Percentiles rank a stretch among this genome's conserved stretches.
These are phyloP conservation scores for Didymella sp. DNA, from an alignment of 2,329 filamentous ascomycete species.

Conservation along the genomic window DNA sequence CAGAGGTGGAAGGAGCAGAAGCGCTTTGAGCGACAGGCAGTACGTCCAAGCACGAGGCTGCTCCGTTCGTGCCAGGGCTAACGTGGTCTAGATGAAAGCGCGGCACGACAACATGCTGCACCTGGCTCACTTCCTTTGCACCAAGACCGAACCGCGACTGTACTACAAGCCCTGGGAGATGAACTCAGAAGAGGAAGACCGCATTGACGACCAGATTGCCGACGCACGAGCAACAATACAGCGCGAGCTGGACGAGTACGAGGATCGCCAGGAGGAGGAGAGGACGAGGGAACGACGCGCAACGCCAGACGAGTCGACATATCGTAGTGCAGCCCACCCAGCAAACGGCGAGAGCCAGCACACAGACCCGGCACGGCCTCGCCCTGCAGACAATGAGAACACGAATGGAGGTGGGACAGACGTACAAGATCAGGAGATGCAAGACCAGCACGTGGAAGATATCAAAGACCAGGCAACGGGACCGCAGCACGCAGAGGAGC, in stretches of 20 bases:
- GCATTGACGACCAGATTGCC: slow-evolving; percentile 73
- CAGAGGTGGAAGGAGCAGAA: slow-evolving; percentile 73
- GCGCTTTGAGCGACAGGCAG: slow-evolving; percentile 76
- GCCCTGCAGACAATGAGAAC: slow-evolving; percentile 31
- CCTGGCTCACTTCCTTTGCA: slow-evolving; percentile 75
- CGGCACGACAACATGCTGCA: slow-evolving; percentile 76
- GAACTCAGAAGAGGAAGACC: slow-evolving; percentile 70
- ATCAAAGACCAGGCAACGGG: slow-evolving; percentile 29
- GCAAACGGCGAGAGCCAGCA: slow-evolving; percentile 35
- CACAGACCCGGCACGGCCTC: slow-evolving; percentile 29
- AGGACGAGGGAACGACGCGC: slow-evolving; percentile 30
- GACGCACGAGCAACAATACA: slow-evolving; percentile 69
- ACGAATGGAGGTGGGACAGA: slow-evolving; percentile 33
- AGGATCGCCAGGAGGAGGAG: slow-evolving; percentile 50
- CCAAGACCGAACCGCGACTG: slow-evolving; percentile 73
- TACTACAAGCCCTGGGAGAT: slow-evolving; percentile 87
- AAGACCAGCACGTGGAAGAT: slow-evolving; percentile 33
- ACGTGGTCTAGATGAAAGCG: slow-evolving; percentile 70
- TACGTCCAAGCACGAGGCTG: slow-evolving; percentile 53
- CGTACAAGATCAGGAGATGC: slow-evolving; percentile 35
- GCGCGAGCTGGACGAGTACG: slow-evolving; percentile 70
- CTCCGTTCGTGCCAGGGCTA: slow-evolving; percentile 15
- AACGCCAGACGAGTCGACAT: slow-evolving; percentile 20
- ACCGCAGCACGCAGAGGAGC: slow-evolving; percentile 21
- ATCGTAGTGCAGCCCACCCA: slow-evolving; percentile 26